Base-by-base conservation (phyloP, 495 filamentous ascomycete species). In the Patellaria atrata region DNA sequence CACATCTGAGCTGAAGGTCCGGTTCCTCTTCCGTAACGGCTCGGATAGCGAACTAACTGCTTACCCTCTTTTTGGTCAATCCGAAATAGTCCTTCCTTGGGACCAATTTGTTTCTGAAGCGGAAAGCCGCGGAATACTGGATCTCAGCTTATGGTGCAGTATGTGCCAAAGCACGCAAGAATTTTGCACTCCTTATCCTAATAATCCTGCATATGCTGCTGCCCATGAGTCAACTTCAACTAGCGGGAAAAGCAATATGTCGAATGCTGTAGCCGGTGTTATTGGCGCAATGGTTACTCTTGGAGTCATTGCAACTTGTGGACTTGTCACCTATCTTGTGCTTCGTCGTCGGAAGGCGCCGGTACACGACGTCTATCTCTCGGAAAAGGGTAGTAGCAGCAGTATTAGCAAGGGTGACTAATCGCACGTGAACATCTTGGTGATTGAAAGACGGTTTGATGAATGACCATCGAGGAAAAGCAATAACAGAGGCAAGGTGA, bases 1-100 rank as follows among this genome's bases (percentile, higher is more conserved):
- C 0, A 30, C n/a, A n/a, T n/a, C 43, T 12, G 45, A 58, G 4
- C 50, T 70, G 21, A 54, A 47, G 22, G 64, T 71, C 8, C 60
- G 67, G n/a, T 71, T 71, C 47, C 20, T 62, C 13, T 71, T 68
- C 51, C 64, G 62, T 45, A 71, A 71, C 38, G 65, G 66, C 9
- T 68, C 66, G 4, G 51, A n/a, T n/a, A 32, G 22, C 33, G 22
- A 21, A 2, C 56, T 53, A 5, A 47, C 44, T 11, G 43, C 51
- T 6, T 68, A 61, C 33, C 52, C 62, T 0, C 60, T 71, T 1
- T 71, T 64, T 22, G 62, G 59, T 0, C 46, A 58, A 22, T 46
- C 54, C 1, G 41, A 38, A 22, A n/a, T 37, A 17, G 30, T 43
- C 14, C 40, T 67, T n/a, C 43, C 56, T 0, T 71, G 64, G 64